phyloP scores from a whole-genome alignment of 2,329 filamentous ascomycete species.

The Curvularia sp. region DNA sequence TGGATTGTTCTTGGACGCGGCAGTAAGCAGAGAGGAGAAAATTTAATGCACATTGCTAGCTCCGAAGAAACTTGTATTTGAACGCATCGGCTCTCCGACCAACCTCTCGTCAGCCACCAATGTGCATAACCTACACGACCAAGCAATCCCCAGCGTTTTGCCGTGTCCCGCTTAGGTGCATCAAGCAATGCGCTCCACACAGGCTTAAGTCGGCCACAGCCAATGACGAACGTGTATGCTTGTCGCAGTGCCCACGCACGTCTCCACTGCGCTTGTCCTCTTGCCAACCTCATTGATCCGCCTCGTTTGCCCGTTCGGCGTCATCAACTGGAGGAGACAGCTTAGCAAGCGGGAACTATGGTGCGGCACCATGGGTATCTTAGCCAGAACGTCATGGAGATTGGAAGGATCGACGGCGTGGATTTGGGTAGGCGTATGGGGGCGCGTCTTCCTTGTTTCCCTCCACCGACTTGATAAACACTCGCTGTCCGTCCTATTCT shows the following conservation, averaged over 20 bases:
- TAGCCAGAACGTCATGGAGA: conserved; percentile 7
- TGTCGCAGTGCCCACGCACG: conserved; percentile 6
- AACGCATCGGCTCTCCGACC: conserved; percentile 2
- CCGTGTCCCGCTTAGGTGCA: conserved; percentile 12
- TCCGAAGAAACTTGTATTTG: conserved; percentile 1
- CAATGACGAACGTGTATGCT: conserved; percentile 4
- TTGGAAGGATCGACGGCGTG: conserved; percentile 11
- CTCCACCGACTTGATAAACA: background rate
- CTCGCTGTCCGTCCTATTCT: background rate
- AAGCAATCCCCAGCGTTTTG: background rate
- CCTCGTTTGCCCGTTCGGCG: conserved; percentile 7
- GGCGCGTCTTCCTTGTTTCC: background rate
- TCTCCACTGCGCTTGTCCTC: conserved; percentile 5
- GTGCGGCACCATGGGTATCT: background rate
- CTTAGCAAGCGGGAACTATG: conserved; percentile 2
- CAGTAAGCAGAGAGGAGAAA: background rate
- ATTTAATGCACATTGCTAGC: background rate
- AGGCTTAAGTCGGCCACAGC: conserved; percentile 8
- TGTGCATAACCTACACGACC: background rate
- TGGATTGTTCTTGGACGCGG: background rate
- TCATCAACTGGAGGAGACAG: conserved; percentile 8
- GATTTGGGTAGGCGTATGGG: background rate
- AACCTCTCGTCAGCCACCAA: background rate
- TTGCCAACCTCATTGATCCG: conserved; percentile 3
- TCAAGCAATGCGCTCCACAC: conserved; percentile 12